Evolutionary conservation across 1,139 yeast species (phyloP), one percentile per base, ranked within the genome.

Genomic region (Suhomyces ambrosiae): DNA sequence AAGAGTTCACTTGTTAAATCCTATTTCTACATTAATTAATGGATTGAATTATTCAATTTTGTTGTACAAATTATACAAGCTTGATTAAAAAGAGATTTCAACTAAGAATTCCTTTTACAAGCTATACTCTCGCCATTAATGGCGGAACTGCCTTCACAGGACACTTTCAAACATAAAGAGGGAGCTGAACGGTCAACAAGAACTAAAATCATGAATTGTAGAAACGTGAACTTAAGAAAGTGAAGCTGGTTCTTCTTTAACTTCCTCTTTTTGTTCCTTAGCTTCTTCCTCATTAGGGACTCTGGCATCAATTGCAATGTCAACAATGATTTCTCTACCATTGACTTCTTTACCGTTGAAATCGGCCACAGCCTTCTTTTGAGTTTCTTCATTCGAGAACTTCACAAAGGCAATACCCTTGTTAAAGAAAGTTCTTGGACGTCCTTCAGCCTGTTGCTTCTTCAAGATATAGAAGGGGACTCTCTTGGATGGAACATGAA

Each of bases 361-460:
- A 47, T 75, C 68, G 21, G 64, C 67, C 44, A 79, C 68, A 11
- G 79, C 81, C 48, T 61, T 51, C 52, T 65, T 59, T 56, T 78
- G 83, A 30, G 58, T 54, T 45, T 71, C 77, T 46, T 73, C 74
- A 48, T 58, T 57, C 26, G 67, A 54, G 50, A 80, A 76, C 50
- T 71, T 77, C 41, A 79, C 76, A 60, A 80, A 80, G 3, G 84
- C 86, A 60, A 76, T 77, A 32, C 86, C 86, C 58, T 76, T 78
- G 58, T 79, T 79, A 58, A 65, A 74, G 48, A 74, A 68, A 38
- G 63, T 54, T 45, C 65, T 68, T 9, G 41, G 41, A 25, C 45
- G 22, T 13, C 42, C 47, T 9, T 33, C 39, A 29, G 69, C 71
- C 39, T 58, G 53, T 22, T 61, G 68, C 48, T 63, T 65, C 48